Conservation (phyloP, 2,329 filamentous ascomycete genomes). For the Colletotrichum chlorophyti region DNA sequence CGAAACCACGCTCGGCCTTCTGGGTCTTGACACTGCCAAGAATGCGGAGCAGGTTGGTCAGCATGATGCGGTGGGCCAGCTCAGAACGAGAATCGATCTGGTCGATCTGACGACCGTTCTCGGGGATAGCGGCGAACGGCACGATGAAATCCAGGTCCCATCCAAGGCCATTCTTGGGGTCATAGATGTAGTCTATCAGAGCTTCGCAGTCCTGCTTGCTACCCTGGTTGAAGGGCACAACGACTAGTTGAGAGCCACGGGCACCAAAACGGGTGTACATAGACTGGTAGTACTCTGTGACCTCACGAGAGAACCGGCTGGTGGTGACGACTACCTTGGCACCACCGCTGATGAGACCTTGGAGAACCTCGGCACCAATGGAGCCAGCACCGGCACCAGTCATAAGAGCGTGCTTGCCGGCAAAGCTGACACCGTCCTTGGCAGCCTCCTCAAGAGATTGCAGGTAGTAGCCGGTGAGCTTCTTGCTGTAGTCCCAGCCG, state of each 20-base stretch:
- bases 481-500: constrained; percentile 99
- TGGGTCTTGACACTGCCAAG: constrained; percentile 90
- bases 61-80: constrained; percentile 97
- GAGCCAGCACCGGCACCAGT: constrained; percentile 97
- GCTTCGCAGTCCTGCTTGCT: constrained; percentile 98
- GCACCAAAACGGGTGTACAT: constrained; percentile 97
- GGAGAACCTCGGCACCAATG: constrained; percentile 95
- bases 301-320: constrained; percentile 93
- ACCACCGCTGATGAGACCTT: constrained; percentile 94
- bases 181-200: constrained; percentile 94
- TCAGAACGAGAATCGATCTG: constrained; percentile 97
- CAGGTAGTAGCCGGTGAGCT: constrained; percentile 90
- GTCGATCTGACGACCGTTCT: constrained; percentile 95
- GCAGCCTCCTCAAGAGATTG: constrained; percentile 91
- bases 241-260: constrained; percentile 93
- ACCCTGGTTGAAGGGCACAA: constrained; percentile 98
- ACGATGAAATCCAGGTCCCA: constrained; percentile 98
- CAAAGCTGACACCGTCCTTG: constrained; percentile 85
- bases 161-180: constrained; percentile 92
- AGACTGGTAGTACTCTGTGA: constrained; percentile 98
- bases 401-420: constrained; percentile 96
- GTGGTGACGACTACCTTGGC: constrained; percentile 97
- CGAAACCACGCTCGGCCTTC: constrained; percentile 86
- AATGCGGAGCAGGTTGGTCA: constrained; percentile 94
- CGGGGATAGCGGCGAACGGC: constrained; percentile 96